These are phyloP conservation scores for Alopecurus myosuroides DNA, from an alignment of 176 grass and related monocot genomes.

Conservation along the genomic window DNA sequence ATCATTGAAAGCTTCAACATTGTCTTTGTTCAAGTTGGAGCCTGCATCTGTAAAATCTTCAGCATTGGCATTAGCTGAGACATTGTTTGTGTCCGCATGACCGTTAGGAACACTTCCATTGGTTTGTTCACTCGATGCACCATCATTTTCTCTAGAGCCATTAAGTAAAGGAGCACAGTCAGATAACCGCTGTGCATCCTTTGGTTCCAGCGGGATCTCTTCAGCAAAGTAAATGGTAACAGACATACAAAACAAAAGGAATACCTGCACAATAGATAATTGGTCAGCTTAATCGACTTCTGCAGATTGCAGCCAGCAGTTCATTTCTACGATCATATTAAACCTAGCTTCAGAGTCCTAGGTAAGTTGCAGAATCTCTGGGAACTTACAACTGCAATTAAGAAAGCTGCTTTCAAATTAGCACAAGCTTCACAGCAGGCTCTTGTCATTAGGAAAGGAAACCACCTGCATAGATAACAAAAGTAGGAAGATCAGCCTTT, in stretches of 20 bases:
- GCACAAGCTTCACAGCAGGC: conserved; percentile 97
- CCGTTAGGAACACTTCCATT: conserved; percentile 43
- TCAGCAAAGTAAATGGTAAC: conserved; percentile 97
- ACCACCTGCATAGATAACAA: conserved; percentile 69
- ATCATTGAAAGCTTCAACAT: conserved; percentile 64
- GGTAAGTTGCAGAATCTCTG: conserved; percentile 7
- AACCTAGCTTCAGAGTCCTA: conserved; percentile 5
- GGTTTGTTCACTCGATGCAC: conserved; percentile 36
- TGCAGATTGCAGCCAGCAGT: background rate
- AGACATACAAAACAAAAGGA: conserved; percentile 83
- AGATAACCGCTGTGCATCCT: conserved; percentile 38
- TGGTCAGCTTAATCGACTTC: conserved; percentile 9
- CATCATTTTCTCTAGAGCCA: conserved; percentile 44
- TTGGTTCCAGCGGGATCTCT: conserved; percentile 71
- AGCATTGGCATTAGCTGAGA: conserved; percentile 23
- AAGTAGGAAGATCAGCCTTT: conserved; percentile 16
- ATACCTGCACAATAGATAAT: conserved; percentile 59
- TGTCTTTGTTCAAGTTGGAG: conserved; percentile 32
- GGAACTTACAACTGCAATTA: conserved; percentile 94
- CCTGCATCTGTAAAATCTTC: conserved; percentile 33
- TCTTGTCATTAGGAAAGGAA: conserved; percentile 88
- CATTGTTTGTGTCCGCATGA: conserved; percentile 25
- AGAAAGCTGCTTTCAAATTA: conserved; percentile 97
- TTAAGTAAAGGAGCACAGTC: conserved; percentile 89
- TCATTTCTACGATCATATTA: background rate